A percentile compares a stretch with the other conserved stretches of the same genome.
Evolutionary conservation across 2,329 filamentous ascomycete species (phyloP).

Genomic region (Aspergillus terreus): DNA sequence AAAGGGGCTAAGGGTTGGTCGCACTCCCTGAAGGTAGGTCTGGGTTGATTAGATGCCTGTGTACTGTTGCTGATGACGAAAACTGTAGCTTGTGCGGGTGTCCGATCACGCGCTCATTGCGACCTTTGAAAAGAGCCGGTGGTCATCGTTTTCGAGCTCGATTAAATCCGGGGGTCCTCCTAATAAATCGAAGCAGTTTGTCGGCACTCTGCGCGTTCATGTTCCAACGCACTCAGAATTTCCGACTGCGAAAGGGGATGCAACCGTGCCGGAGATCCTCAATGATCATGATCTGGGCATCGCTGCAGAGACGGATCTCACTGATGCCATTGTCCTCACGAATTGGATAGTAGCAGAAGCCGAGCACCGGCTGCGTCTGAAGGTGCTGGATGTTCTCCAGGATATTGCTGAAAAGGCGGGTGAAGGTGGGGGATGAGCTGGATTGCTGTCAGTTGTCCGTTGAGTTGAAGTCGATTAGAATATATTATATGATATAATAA

Average conservation of each 20-base stretch:
- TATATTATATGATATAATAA: background rate
- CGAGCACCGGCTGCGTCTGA: conserved; percentile 6
- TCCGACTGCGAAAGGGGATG: background rate
- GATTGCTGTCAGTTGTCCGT: background rate
- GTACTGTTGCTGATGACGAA: no score
- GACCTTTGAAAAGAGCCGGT: conserved; percentile 6
- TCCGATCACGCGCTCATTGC: conserved; percentile 8
- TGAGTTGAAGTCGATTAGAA: background rate
- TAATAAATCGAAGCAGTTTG: conserved; percentile 4
- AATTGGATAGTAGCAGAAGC: conserved; percentile 9
- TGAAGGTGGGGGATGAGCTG: background rate
- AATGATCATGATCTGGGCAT: no score
- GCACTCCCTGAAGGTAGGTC: conserved; percentile 9
- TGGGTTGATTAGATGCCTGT: background rate
- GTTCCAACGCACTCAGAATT: background rate
- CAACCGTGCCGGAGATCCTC: background rate
- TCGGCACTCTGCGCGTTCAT: background rate
- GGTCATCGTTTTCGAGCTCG: background rate
- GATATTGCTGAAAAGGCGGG: conserved; percentile 3
- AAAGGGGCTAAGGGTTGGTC: conserved; percentile 6
- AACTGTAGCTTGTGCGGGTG: conserved; percentile 5
- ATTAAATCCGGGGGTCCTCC: conserved; percentile 4
- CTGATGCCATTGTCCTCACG: conserved; percentile 5
- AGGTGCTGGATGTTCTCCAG: conserved; percentile 5
- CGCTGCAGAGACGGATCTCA: background rate